Evolutionary conservation across 306 rosid genomes (phyloP).

Genomic region (Medicago arabica): DNA sequence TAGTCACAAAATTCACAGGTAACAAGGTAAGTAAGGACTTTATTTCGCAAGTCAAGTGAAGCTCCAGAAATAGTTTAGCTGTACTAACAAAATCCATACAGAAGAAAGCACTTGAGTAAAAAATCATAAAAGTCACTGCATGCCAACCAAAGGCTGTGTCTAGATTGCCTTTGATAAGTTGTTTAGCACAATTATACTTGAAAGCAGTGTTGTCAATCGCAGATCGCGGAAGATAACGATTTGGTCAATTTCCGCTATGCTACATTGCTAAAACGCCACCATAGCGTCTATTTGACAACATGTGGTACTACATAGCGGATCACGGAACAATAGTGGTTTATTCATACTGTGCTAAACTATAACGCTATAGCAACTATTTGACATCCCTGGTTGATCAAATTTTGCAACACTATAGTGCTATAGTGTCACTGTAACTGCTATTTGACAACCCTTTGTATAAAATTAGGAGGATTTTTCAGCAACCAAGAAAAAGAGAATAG

Average conservation of each 20-base stretch:
- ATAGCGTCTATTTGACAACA: background rate
- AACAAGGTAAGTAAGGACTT: constrained; percentile 20
- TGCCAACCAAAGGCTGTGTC: background rate
- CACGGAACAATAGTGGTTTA: too few species aligned
- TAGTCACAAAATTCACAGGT: constrained; percentile 4
- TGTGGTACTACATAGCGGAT: background rate
- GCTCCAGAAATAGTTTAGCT: background rate
- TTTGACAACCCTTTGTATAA: too few species aligned
- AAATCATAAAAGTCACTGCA: background rate
- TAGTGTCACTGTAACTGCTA: background rate
- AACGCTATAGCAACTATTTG: background rate
- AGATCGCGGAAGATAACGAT: background rate
- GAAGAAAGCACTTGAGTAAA: constrained; percentile 22
- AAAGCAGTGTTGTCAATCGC: background rate
- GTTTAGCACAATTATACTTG: constrained; percentile 19
- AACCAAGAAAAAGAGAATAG: too few species aligned
- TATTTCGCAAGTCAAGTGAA: constrained; percentile 7
- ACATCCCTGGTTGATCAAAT: background rate
- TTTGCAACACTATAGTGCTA: background rate
- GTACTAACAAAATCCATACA: constrained; percentile 4
- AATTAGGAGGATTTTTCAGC: too few species aligned
- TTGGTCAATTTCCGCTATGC: background rate
- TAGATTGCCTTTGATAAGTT: constrained; percentile 20
- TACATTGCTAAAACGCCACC: background rate
- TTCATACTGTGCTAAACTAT: background rate